Conservation (phyloP, 768 basidiomycete genomes). For the Leccinum rimulosum region DNA sequence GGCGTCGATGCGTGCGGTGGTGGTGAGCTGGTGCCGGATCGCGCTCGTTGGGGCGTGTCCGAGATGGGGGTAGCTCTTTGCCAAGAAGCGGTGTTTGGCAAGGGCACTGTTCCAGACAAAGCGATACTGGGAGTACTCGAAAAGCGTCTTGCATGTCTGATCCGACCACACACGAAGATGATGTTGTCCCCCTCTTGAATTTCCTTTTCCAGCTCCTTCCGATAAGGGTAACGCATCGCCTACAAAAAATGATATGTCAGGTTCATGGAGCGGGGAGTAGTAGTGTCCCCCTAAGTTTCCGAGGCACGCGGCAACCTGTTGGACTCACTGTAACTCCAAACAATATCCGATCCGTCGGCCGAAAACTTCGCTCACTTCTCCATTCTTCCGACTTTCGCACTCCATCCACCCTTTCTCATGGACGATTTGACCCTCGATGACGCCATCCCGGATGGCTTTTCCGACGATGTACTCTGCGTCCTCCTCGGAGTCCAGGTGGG, state of each 20-base stretch:
- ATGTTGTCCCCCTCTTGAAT: background rate
- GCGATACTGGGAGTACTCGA: conserved; percentile 22
- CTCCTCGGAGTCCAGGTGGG: conserved; percentile 93
- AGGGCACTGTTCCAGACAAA: conserved; percentile 29
- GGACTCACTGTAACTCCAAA: conserved; percentile 74
- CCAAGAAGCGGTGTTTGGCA: conserved; percentile 22
- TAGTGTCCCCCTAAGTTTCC: conserved; percentile 2
- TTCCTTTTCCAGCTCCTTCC: conserved; percentile 67
- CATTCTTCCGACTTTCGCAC: conserved; percentile 74
- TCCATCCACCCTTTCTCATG: conserved; percentile 98
- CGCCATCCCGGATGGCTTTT: conserved; percentile 95
- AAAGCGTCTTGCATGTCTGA: conserved; percentile 28
- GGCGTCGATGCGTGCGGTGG: conserved; percentile 21
- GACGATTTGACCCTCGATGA: conserved; percentile 88
- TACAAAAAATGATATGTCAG: conserved; percentile 28
- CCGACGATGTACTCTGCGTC: conserved; percentile 98
- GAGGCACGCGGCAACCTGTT: background rate
- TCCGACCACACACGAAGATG: background rate
- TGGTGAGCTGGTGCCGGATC: conserved; percentile 26
- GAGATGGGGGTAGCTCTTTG: conserved; percentile 27
- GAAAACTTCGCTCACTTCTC: conserved; percentile 88
- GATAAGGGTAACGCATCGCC: conserved; percentile 97
- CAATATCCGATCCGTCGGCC: conserved; percentile 86
- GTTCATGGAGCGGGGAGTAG: background rate
- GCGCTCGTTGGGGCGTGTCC: conserved; percentile 12